Conservation (phyloP, 176 grass and related monocot genomes). For the Oryza rufipogon region DNA sequence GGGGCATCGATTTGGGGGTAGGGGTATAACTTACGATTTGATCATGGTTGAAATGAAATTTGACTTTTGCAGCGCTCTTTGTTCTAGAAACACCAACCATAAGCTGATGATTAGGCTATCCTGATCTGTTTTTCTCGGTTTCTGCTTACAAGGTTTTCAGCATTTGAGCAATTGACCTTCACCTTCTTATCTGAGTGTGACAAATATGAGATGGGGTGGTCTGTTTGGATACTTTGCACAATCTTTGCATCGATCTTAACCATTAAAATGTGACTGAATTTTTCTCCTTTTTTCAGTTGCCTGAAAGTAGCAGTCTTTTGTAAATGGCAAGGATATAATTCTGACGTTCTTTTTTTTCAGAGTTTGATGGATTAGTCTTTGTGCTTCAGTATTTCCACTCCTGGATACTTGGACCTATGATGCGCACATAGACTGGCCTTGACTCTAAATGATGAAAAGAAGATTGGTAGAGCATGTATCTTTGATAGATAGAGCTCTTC, state of each 20-base stretch:
- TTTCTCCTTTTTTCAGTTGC: background rate
- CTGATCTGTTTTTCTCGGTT: too few relatives aligned
- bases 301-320: background rate
- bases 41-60: too few relatives aligned
- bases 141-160: too few relatives aligned
- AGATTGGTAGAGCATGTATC: conserved; percentile 27
- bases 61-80: too few relatives aligned
- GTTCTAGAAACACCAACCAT: too few relatives aligned
- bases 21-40: too few relatives aligned
- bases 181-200: background rate
- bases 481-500: conserved; percentile 5
- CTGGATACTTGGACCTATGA: conserved; percentile 8
- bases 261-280: background rate
- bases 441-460: conserved; percentile 5
- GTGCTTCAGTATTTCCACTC: background rate
- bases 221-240: background rate
- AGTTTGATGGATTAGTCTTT: background rate
- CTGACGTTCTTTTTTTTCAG: background rate
- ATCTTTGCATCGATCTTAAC: background rate
- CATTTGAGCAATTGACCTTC: too few relatives aligned
- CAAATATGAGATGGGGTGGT: background rate
- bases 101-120: too few relatives aligned
- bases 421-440: background rate
- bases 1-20: too few relatives aligned
- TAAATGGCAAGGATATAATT: background rate